Percentiles rank a stretch among this genome's conserved stretches.
Conservation (phyloP, 2,329 filamentous ascomycete species). For the Colletotrichum zoysiae region DNA sequence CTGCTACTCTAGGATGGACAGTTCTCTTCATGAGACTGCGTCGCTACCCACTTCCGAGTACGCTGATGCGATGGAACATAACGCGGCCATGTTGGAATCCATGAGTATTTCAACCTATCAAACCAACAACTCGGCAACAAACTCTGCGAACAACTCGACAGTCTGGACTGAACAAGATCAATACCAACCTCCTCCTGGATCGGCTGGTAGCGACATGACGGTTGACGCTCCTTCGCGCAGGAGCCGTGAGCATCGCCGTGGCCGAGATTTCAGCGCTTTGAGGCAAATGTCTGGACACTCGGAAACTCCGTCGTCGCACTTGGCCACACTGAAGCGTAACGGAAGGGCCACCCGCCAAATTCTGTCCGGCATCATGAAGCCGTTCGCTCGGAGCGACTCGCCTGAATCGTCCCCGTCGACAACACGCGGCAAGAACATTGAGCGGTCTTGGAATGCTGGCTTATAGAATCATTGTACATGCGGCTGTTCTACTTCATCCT, state of each 20-base stretch:
- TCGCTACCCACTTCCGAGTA: conserved; percentile 53
- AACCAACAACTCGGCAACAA: conserved; percentile 43
- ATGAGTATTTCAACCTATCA: conserved; percentile 52
- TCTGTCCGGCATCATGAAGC: conserved; percentile 60
- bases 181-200: conserved; percentile 38
- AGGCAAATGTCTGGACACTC: conserved; percentile 43
- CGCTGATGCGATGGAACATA: conserved; percentile 63
- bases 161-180: conserved; percentile 50
- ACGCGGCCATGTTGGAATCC: conserved; percentile 52
- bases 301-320: conserved; percentile 41
- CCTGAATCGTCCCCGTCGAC: conserved; percentile 49
- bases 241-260: conserved; percentile 41
- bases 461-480: not conserved
- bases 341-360: conserved; percentile 55
- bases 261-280: conserved; percentile 34
- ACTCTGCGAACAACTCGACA: conserved; percentile 40
- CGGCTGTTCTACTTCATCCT: not conserved
- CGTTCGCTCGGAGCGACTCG: conserved; percentile 56
- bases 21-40: conserved; percentile 55
- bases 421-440: conserved; percentile 36
- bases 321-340: conserved; percentile 51
- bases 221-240: conserved; percentile 25
- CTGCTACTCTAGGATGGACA: conserved; percentile 64
- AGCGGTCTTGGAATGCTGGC: conserved; percentile 36
- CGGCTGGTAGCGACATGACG: conserved; percentile 45